phyloP scores from a whole-genome alignment of 768 basidiomycete species.

The Tephrocybe rancida region DNA sequence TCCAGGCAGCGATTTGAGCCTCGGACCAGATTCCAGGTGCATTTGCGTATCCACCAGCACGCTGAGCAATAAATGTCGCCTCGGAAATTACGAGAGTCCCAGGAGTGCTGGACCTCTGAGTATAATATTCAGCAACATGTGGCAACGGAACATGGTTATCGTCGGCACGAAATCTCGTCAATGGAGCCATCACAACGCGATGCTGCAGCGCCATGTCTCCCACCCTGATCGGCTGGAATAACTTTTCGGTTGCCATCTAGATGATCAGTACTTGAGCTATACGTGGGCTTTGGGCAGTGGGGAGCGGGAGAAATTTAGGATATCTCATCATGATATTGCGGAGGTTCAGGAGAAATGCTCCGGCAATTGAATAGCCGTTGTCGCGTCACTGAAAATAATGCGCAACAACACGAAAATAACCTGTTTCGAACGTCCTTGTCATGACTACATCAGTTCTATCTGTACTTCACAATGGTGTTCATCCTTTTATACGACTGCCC shows the following conservation, averaged over 20 bases:
- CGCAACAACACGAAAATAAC: no score
- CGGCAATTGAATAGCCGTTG: no score
- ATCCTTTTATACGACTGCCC: no score
- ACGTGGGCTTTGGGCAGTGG: no score
- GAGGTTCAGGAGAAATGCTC: no score
- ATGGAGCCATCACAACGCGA: conserved; percentile 48
- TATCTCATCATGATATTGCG: no score
- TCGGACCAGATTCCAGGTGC: conserved; percentile 44
- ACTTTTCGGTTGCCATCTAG: conserved; percentile 9
- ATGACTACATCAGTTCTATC: no score
- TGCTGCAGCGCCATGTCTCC: conserved; percentile 40
- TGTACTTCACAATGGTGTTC: no score
- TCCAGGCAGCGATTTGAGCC: conserved; percentile 51
- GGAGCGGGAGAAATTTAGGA: no score
- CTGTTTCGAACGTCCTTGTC: no score
- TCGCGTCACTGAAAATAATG: no score
- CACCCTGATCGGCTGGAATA: conserved; percentile 42
- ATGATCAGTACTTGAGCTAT: no score
- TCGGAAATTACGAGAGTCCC: conserved; percentile 42
- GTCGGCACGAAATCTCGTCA: conserved; percentile 43
- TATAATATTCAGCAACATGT: conserved; percentile 30
- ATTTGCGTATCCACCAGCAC: conserved; percentile 32
- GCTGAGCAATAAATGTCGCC: conserved; percentile 35
- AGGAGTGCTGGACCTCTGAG: conserved; percentile 23
- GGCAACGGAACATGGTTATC: conserved; percentile 30